These are phyloP conservation scores for Lagerstroemia speciosa DNA, from an alignment of 345 rosid species.

Conservation along the genomic window DNA sequence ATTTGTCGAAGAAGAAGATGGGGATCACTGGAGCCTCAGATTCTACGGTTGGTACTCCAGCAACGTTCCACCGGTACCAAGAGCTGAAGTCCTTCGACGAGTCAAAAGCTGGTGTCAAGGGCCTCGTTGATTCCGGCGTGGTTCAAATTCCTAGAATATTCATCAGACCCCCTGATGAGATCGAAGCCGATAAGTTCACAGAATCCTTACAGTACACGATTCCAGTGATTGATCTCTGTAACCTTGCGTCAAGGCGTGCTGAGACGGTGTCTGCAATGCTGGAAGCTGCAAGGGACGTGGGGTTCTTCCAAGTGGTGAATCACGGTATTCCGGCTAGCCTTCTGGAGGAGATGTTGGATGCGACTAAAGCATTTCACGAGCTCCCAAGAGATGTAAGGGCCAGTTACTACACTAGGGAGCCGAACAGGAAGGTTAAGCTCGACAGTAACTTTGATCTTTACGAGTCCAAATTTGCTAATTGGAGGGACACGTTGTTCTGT, in stretches of 20 bases:
- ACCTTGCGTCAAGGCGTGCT: background rate
- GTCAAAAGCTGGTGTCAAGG: conserved; percentile 8
- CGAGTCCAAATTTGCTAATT: conserved; percentile 12
- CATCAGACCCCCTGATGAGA: background rate
- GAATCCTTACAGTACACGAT: background rate
- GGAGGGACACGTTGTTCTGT: conserved; percentile 28
- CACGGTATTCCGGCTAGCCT: conserved; percentile 27
- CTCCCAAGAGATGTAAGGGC: conserved; percentile 15
- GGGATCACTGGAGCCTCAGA: background rate
- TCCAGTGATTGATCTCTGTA: conserved; percentile 7
- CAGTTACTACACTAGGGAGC: conserved; percentile 8
- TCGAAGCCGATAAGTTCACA: background rate
- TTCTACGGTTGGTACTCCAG: background rate
- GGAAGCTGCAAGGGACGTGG: conserved; percentile 1
- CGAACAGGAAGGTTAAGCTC: background rate
- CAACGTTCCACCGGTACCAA: conserved; percentile 2
- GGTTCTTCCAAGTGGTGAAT: conserved; percentile 41
- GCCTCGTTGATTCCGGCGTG: conserved; percentile 6
- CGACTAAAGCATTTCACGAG: background rate
- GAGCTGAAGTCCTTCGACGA: conserved; percentile 13
- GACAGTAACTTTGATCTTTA: conserved; percentile 9
- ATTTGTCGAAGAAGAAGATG: background rate
- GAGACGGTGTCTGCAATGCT: conserved; percentile 5
- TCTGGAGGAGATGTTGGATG: conserved; percentile 10
- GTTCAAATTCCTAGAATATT: conserved; percentile 11